phyloP scores from a whole-genome alignment of 306 rosid species.

The Argentina anserina region DNA sequence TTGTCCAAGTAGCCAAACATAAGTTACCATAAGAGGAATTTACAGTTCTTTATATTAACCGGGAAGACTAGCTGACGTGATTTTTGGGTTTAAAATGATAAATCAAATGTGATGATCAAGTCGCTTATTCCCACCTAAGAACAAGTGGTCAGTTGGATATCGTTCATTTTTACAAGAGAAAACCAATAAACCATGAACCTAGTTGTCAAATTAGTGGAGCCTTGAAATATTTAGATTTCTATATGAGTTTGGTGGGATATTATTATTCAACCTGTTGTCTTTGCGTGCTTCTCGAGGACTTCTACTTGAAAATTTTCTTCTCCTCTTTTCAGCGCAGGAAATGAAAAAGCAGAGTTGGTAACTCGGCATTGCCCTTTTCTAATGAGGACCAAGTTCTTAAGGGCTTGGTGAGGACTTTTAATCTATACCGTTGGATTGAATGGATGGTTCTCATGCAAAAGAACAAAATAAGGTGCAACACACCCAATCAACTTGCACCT shows the following conservation, averaged over 20 bases:
- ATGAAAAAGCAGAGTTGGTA: background rate
- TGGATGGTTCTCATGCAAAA: no score
- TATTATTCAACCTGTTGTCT: background rate
- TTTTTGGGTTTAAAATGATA: background rate
- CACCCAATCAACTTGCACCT: no score
- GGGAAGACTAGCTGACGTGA: background rate
- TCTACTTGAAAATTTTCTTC: background rate
- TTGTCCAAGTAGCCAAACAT: no score
- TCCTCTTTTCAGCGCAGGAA: background rate
- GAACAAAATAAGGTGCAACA: no score
- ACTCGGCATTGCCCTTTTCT: no score
- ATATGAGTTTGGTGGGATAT: background rate
- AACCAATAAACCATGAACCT: background rate
- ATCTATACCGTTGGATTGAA: no score
- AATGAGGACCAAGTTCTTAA: no score
- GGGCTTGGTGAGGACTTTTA: no score
- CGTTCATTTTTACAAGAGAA: background rate
- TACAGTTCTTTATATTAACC: no score
- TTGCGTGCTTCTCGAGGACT: background rate
- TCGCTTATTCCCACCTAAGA: background rate
- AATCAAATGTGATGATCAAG: background rate
- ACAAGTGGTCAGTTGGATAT: background rate
- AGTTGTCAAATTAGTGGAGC: background rate
- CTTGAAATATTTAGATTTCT: background rate
- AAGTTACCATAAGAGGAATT: no score